A percentile compares a stretch with the other conserved stretches of the same genome.
phyloP scores from a whole-genome alignment of 2,329 filamentous ascomycete species.

The Graphilbum ipis-grandicollis region DNA sequence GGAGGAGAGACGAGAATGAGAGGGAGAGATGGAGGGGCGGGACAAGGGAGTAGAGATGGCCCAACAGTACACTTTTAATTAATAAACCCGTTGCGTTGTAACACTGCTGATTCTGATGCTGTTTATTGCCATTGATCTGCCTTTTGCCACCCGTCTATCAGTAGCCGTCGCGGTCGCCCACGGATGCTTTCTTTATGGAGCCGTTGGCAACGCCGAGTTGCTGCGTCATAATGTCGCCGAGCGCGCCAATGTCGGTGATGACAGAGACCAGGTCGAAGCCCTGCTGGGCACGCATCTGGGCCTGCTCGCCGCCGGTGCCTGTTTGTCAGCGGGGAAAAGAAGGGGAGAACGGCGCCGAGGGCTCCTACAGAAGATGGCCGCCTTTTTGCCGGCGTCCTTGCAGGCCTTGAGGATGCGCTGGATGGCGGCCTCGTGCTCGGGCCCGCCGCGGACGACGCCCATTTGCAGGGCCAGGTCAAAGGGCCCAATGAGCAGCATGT shows the following conservation, averaged over 20 bases:
- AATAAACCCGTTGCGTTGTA: too few species aligned
- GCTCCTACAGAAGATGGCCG: conserved; percentile 21
- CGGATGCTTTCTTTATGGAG: background rate
- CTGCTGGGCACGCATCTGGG: conserved; percentile 15
- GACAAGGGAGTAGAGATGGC: background rate
- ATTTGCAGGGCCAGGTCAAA: conserved; percentile 19
- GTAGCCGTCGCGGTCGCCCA: conserved; percentile 3
- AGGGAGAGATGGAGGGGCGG: background rate
- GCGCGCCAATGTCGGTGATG: conserved; percentile 17
- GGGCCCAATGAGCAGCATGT: conserved; percentile 20
- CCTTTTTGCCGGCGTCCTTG: conserved; percentile 18
- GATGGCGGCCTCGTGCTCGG: conserved; percentile 21
- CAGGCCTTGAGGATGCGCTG: conserved; percentile 17
- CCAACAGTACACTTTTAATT: too few species aligned
- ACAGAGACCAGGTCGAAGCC: conserved; percentile 23
- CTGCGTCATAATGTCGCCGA: conserved; percentile 16
- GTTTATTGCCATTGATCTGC: background rate
- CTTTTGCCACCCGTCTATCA: background rate
- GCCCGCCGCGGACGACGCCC: conserved; percentile 12
- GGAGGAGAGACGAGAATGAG: background rate
- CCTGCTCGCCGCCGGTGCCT: conserved; percentile 16
- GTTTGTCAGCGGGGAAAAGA: background rate
- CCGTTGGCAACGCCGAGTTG: conserved; percentile 16
- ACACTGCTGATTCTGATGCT: too few species aligned
- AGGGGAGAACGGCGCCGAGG: conserved; percentile 1